Base-by-base conservation (phyloP, 2,329 filamentous ascomycete genomes). In the Hansfordia pulvinata region DNA sequence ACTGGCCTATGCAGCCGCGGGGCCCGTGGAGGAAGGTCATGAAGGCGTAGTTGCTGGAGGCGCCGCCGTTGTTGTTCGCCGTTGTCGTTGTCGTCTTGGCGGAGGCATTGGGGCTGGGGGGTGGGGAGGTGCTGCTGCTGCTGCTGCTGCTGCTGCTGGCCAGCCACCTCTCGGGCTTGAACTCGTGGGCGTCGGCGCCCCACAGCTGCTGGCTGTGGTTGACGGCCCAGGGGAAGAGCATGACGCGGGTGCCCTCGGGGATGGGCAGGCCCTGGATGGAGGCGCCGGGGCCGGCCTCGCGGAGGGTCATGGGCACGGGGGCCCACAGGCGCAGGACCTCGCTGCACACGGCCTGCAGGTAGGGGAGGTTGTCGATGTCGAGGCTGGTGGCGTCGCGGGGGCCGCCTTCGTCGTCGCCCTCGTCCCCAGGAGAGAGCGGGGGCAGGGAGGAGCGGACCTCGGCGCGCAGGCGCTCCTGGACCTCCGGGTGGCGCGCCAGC, bases 11-110 rank as follows among this genome's bases (percentile, higher is more conserved):
- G 46, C 86, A 93, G 43, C 76, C 80, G 28, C 85, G 60, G 2
- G 85, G 84, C 0, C 86, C 86, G 46, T 93, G 83, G 31, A 93
- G 50, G 53, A 93, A 93, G 0, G 82, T 88, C 52, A 88, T 47
- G 41, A 79, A 76, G 1, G 76, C 69, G 46, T 78, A 93, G 50
- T 88, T 90, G 37, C 66, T 82, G 10, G 63, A 59, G 2, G 82
- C 77, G 7, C 80, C 80, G 6, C 83, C 83, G 21, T 68, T 71
- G 29, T 74, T 74, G 4, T 59, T 58, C 10, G 32, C 38, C 42
- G 50, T 53, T 32, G 53, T 51, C 4, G 59, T 58, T 10, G 32
- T 38, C 42, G 50, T 53, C 32, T 53, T 51, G 17, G 47, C 47
- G 19, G 42, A 41, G n/a, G 42, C 31, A 31, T 40, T 42, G 12